Percentiles rank a stretch among this genome's conserved stretches.
Conservation (phyloP, 2,329 filamentous ascomycete species). For the Podosphaera leucotricha region DNA sequence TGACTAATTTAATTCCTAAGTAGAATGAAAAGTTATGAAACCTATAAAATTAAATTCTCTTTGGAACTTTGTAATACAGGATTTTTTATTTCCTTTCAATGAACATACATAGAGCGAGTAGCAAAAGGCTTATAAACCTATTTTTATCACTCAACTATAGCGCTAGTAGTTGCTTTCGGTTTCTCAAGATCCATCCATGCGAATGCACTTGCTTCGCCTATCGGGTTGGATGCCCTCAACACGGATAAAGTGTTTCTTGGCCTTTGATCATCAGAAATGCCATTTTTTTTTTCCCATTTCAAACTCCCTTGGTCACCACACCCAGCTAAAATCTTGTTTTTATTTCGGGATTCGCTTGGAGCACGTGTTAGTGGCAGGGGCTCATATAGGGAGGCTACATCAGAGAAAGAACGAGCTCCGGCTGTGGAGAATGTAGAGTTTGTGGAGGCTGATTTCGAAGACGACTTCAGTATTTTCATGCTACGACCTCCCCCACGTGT, state of each 20-base stretch:
- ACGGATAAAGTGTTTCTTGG: conserved; percentile 12
- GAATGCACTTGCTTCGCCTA: conserved; percentile 84
- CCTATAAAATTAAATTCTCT: too few relatives aligned
- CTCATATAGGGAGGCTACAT: conserved; percentile 29
- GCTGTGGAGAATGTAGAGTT: conserved; percentile 21
- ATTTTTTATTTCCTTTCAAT: neutral
- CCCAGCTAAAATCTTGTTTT: conserved; percentile 21
- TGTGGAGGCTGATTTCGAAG: conserved; percentile 35
- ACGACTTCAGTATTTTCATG: conserved; percentile 79
- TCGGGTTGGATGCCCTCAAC: conserved; percentile 48
- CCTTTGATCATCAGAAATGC: conserved; percentile 18
- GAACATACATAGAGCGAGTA: neutral
- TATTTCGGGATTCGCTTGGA: conserved; percentile 29
- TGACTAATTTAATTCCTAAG: too few relatives aligned
- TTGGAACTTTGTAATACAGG: too few relatives aligned
- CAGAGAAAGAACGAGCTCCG: conserved; percentile 14
- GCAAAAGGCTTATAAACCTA: neutral
- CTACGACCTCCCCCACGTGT: conserved; percentile 33
- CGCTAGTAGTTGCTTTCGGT: conserved; percentile 6
- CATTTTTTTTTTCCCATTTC: conserved; percentile 28
- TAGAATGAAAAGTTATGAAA: too few relatives aligned
- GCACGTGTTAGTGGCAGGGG: conserved; percentile 18
- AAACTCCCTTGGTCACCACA: neutral
- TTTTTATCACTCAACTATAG: conserved; percentile 1
- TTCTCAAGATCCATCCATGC: conserved; percentile 52